Percentiles rank a stretch among this genome's conserved stretches.
These are phyloP conservation scores for Solidago caesia DNA, from an alignment of 129 eudicot species.

Conservation along the genomic window DNA sequence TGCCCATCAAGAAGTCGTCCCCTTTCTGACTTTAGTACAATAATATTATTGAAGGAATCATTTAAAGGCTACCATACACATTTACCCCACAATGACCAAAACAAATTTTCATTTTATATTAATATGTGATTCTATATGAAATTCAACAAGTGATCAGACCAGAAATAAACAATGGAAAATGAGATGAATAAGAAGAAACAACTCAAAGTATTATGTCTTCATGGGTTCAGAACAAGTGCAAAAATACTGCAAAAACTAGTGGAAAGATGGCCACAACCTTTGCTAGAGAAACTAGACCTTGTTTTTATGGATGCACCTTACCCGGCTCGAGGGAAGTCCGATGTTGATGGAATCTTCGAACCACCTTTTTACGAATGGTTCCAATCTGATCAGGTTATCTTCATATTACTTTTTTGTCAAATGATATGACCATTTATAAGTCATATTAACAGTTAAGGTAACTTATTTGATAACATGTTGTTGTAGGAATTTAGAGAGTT, in stretches of 20 bases:
- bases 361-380: slow-evolving; percentile 56
- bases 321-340: slow-evolving; percentile 34
- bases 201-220: slow-evolving; percentile 55
- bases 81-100: background rate
- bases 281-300: slow-evolving; percentile 40
- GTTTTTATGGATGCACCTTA: slow-evolving; percentile 48
- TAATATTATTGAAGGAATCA: no score
- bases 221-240: slow-evolving; percentile 41
- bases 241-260: slow-evolving; percentile 20
- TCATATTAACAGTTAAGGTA: background rate
- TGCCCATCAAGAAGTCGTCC: background rate
- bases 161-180: slow-evolving; percentile 2
- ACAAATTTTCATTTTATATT: no score
- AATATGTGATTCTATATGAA: no score
- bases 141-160: background rate
- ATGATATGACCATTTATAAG: background rate
- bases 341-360: slow-evolving; percentile 33
- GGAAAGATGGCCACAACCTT: slow-evolving; percentile 38
- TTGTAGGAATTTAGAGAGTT: slow-evolving; percentile 34
- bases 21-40: background rate
- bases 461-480: background rate
- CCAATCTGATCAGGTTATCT: slow-evolving; percentile 38
- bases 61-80: background rate
- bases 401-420: background rate
- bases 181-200: slow-evolving; percentile 5